A percentile compares a stretch with the other conserved stretches of the same genome.
Evolutionary conservation across 2,329 filamentous ascomycete species (phyloP).

Genomic region (Berkeleyomyces basicola): DNA sequence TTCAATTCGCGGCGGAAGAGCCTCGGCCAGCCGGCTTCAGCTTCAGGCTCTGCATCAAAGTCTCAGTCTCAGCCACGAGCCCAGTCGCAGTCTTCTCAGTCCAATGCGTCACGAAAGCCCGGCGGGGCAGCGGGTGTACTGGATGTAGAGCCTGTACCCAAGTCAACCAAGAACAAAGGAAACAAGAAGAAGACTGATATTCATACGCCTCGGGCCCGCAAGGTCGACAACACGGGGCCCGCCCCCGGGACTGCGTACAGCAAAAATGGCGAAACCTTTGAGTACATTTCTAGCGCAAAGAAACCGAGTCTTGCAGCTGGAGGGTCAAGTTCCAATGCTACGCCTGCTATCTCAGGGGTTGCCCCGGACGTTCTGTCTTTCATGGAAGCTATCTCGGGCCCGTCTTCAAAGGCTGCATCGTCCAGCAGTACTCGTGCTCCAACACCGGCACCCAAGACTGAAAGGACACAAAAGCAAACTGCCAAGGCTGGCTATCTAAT

Average conservation of each 20-base stretch:
- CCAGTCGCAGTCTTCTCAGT: background rate
- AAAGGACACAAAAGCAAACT: slow-evolving; percentile 38
- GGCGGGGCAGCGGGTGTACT: slow-evolving; percentile 14
- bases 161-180: slow-evolving; percentile 25
- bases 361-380: background rate
- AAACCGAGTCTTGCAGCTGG: background rate
- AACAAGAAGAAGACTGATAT: slow-evolving; percentile 45
- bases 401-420: slow-evolving; percentile 11
- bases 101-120: background rate
- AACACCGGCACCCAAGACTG: slow-evolving; percentile 26
- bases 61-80: slow-evolving; percentile 16
- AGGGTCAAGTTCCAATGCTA: background rate
- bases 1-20: slow-evolving; percentile 54
- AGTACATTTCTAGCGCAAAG: slow-evolving; percentile 46
- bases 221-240: slow-evolving; percentile 47
- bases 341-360: background rate
- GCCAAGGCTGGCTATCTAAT: slow-evolving; percentile 66
- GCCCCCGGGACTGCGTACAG: slow-evolving; percentile 51
- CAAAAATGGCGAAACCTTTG: slow-evolving; percentile 52
- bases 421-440: slow-evolving; percentile 16
- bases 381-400: background rate
- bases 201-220: slow-evolving; percentile 47
- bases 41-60: slow-evolving; percentile 13
- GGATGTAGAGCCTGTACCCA: slow-evolving; percentile 30
- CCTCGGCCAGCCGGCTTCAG: slow-evolving; percentile 19